Evolutionary conservation across 2,329 filamentous ascomycete species (phyloP).

Genomic region (Pseudogymnoascus sp.): DNA sequence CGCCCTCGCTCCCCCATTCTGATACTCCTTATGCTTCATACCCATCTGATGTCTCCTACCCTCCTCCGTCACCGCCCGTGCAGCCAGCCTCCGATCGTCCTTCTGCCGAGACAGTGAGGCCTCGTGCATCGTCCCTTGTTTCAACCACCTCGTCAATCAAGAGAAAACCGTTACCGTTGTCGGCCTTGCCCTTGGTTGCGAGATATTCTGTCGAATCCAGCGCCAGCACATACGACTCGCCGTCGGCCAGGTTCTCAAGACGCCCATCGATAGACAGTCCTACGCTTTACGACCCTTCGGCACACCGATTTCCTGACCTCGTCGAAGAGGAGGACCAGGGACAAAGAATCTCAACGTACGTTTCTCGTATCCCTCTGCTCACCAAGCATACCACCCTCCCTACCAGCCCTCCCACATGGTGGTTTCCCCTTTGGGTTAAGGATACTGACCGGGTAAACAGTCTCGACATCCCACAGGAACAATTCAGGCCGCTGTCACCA

Average conservation of each 20-base stretch:
- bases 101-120: not conserved
- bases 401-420: not conserved
- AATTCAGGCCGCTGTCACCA: not conserved
- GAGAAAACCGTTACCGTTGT: constrained; percentile 54
- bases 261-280: constrained; percentile 53
- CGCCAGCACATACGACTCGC: constrained; percentile 34
- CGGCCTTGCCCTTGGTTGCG: constrained; percentile 45
- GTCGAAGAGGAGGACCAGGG: not conserved
- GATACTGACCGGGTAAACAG: constrained; percentile 1
- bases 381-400: not conserved
- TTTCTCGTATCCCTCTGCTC: not conserved
- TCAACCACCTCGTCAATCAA: constrained; percentile 34
- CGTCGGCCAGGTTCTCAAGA: constrained; percentile 47
- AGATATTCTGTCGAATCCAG: constrained; percentile 35
- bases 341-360: constrained; percentile 1
- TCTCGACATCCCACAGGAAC: not conserved
- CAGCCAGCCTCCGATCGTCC: constrained; percentile 2
- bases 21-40: constrained; percentile 27
- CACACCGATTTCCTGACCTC: not conserved
- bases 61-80: constrained; percentile 14
- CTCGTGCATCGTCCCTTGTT: not conserved
- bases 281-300: constrained; percentile 51
- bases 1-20: constrained; percentile 15
- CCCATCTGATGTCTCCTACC: constrained; percentile 21
- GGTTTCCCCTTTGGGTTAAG: not conserved